Base-by-base conservation (phyloP, 2,329 filamentous ascomycete species). In the Hortaea werneckii region DNA sequence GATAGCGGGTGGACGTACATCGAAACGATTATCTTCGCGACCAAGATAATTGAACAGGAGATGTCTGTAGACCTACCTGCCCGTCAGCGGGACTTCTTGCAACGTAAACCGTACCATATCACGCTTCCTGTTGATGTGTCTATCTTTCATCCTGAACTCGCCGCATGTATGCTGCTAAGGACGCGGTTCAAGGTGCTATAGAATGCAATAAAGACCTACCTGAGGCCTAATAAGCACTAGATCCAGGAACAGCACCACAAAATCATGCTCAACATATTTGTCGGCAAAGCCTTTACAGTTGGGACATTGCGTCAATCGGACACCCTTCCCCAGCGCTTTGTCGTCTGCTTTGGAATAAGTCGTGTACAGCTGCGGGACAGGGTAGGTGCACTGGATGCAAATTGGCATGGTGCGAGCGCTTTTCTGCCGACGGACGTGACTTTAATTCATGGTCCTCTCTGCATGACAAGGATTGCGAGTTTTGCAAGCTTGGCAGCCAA, bases 221-320 rank as follows among this genome's bases (percentile, higher is more conserved):
- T 96, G 90, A 10, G 90, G 90, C 68, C 96, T 98, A 61, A 98
- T 95, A 66, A 98, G 76, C 51, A 98, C 88, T 50, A 98, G 69
- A 67, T 98, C 92, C 65, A 98, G 96, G 62, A 96, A 98, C 47
- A 96, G 73, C 53, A 98, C 88, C 40, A 98, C 90, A 69, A 94
- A 95, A 70, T 98, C 92, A 72, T 96, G 89, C 73, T 98, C 92
- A 64, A 98, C 92, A 67, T 98, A 98, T 76, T 96, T 96, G 72
- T 98, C 92, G 65, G 80, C 80, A 72, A 98, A 96, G 49, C 85
- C 80, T 58, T 92, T 90, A 74, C 92, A 98, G 62, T 88, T 88
- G 65, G 87, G 88, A 70, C 92, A 98, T 67, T 96, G 90, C 6
- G 90, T 96, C 58, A 98, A 73, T 20, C 92, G 86, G 54, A 98